Percentiles rank a stretch among this genome's conserved stretches.
Conservation (phyloP, 1,139 yeast species). For the Hanseniaspora uvarum region DNA sequence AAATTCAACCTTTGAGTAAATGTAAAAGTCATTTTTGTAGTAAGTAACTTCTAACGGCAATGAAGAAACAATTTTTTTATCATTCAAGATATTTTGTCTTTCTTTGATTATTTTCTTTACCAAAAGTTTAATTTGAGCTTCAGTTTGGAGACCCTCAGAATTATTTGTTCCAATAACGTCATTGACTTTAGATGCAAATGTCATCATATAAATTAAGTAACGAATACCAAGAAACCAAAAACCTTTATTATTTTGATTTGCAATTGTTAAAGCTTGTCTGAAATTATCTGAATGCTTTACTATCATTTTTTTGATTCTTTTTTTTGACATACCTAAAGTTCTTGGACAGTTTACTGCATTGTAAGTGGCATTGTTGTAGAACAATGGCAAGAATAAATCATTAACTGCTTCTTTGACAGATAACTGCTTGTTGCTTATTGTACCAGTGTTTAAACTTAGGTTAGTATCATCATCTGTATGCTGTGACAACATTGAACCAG, state of each 20-base stretch:
- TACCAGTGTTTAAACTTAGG: not conserved
- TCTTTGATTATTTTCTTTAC: not conserved
- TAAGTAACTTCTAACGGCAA: not conserved
- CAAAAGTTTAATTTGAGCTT: not conserved
- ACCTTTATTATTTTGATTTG: not conserved
- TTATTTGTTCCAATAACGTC: not conserved
- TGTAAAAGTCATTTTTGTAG: not conserved
- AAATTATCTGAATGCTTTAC: conserved; percentile 11
- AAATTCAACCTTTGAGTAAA: not conserved
- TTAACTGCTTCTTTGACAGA: conserved; percentile 2
- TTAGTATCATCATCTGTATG: not conserved
- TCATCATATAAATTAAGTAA: conserved; percentile 4
- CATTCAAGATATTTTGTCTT: not conserved
- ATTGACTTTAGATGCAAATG: not conserved
- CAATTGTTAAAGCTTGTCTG: conserved; percentile 2
- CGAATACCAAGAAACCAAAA: conserved; percentile 15
- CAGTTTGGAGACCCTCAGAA: not conserved
- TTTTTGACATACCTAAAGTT: conserved; percentile 13
- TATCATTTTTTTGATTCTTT: conserved; percentile 12
- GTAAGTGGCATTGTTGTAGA: conserved; percentile 13
- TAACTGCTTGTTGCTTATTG: not conserved
- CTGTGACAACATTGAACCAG: not conserved
- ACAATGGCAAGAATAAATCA: not conserved
- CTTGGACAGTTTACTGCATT: not conserved
- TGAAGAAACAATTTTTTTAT: not conserved